These are phyloP conservation scores for Inga leiocalycina DNA, from an alignment of 306 rosid species.

Conservation along the genomic window DNA sequence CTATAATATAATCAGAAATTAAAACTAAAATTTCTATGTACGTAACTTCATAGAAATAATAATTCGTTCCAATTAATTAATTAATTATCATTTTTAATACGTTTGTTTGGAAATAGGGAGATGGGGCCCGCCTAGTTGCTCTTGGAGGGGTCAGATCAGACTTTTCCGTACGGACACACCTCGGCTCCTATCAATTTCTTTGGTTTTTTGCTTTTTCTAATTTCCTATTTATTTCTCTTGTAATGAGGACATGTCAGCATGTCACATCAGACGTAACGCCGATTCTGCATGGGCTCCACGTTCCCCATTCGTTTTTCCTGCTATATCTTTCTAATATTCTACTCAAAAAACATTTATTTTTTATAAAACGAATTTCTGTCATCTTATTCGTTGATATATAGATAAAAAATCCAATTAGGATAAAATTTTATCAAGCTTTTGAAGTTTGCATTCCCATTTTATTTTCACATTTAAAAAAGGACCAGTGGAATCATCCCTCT, in stretches of 20 bases:
- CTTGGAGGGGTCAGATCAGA: neutral
- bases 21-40: no score
- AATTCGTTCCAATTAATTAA: no score
- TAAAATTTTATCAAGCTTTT: neutral
- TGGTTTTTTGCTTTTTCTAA: neutral
- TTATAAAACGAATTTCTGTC: neutral
- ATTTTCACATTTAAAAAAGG: no score
- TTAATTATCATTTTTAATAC: no score
- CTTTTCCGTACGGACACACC: slow-evolving; percentile 19
- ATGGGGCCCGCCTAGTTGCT: neutral
- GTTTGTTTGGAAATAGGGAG: neutral
- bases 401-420: neutral
- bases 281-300: slow-evolving; percentile 32
- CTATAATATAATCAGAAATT: no score
- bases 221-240: neutral
- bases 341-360: no score
- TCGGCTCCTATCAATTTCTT: neutral
- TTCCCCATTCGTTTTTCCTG: neutral
- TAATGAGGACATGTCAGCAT: slow-evolving; percentile 12
- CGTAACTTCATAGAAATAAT: no score
- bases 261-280: slow-evolving; percentile 5
- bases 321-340: neutral
- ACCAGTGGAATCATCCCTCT: no score
- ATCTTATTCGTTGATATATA: neutral
- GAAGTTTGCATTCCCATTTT: neutral